Evolutionary conservation across 73 alveolate species (phyloP).

Genomic region (Breviolum minutum): DNA sequence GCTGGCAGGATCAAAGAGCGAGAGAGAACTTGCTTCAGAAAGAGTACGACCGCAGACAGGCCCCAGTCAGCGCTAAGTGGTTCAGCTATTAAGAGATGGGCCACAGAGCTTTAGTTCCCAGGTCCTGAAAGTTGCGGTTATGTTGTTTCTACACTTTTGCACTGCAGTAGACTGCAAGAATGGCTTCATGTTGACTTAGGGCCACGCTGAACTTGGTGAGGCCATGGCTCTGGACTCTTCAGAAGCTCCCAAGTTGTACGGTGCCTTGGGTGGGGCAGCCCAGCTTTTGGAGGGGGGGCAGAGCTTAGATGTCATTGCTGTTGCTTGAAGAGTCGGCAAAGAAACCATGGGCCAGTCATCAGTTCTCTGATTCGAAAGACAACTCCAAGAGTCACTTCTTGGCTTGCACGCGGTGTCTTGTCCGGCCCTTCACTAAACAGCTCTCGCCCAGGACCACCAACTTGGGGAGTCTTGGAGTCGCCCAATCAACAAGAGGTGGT

Average conservation of each 20-base stretch:
- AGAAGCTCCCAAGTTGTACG: conserved; percentile 17
- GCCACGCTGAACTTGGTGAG: neutral
- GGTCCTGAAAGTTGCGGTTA: too few species aligned
- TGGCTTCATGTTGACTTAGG: too few species aligned
- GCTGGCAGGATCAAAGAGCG: conserved; percentile 35
- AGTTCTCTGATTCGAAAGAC: neutral
- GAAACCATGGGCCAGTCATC: neutral
- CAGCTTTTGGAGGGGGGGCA: neutral
- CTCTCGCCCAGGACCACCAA: conserved; percentile 21
- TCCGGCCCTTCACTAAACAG: too few species aligned
- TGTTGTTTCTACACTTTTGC: too few species aligned
- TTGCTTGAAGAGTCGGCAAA: neutral
- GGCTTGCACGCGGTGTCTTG: too few species aligned
- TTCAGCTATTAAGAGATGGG: neutral
- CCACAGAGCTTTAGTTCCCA: neutral
- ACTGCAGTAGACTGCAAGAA: too few species aligned
- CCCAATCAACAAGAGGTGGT: conserved; percentile 39
- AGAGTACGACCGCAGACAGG: conserved; percentile 40
- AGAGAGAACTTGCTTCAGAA: conserved; percentile 76
- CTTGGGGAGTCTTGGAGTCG: conserved; percentile 87
- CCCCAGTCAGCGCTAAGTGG: neutral
- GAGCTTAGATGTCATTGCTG: neutral
- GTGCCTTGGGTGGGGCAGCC: conserved; percentile 48
- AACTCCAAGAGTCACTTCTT: too few species aligned
- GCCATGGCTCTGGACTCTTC: conserved; percentile 14